These are phyloP conservation scores for Exophiala sideris DNA, from an alignment of 2,329 filamentous ascomycete genomes.

Conservation along the genomic window DNA sequence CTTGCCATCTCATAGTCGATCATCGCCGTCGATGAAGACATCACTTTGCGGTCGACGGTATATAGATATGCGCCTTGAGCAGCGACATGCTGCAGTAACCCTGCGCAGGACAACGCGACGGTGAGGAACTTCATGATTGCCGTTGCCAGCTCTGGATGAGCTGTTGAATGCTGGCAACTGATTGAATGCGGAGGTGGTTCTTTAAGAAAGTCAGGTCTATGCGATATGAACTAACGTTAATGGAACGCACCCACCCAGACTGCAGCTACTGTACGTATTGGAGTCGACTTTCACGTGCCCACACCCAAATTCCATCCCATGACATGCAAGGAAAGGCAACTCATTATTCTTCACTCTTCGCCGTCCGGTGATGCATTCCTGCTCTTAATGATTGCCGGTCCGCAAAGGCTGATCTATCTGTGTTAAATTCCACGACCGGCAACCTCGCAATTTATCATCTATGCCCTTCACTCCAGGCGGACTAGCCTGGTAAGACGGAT, in stretches of 20 bases:
- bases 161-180: conserved; percentile 10
- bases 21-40: conserved; percentile 21
- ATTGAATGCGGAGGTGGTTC: neutral
- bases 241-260: too few species aligned
- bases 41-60: conserved; percentile 24
- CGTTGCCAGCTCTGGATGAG: conserved; percentile 13
- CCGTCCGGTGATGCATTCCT: too few species aligned
- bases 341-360: too few species aligned
- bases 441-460: neutral
- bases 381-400: too few species aligned
- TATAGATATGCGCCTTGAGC: conserved; percentile 28
- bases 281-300: too few species aligned
- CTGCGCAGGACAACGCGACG: conserved; percentile 12
- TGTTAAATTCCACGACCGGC: too few species aligned
- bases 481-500: neutral
- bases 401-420: too few species aligned
- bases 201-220: too few species aligned
- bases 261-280: too few species aligned
- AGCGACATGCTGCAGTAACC: conserved; percentile 22
- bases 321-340: too few species aligned
- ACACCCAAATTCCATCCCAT: too few species aligned
- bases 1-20: conserved; percentile 34
- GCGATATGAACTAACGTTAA: too few species aligned
- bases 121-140: conserved; percentile 19
- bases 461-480: neutral